Base-by-base conservation (phyloP, 768 basidiomycete species). In the Lentinula boryana region DNA sequence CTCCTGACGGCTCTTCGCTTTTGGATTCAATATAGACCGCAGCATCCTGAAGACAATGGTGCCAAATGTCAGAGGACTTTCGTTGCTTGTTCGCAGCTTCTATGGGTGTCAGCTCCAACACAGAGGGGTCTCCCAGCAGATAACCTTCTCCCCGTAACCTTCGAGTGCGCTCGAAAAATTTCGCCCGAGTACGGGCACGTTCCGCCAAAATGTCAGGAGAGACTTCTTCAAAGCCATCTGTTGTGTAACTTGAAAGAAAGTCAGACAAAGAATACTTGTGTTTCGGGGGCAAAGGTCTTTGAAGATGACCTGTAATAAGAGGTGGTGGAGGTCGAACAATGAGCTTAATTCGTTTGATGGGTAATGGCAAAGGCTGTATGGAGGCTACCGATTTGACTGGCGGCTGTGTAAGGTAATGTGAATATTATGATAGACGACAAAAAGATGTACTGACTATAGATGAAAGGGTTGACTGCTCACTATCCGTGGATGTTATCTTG, bases 281-380 rank as follows among this genome's bases (percentile, higher is more conserved):
- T 51, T 75, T 75, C 0, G 85, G 74, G 0, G 74, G 72, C 0
- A 81, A 77, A 1, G 91, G 88, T 10, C 77, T 76, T 68, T 97
- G 94, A 12, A 68, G 69, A 0, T 89, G 93, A 69, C 87, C 82
- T 12, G 91, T 83, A 46, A 85, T 75, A 1, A 74, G 68, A 2
- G 84, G 84, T 1, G 81, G 79, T 6, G 89, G 90, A 12, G 75
- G 76, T 41, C 87, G 81, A 13, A 93, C 87, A 51, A 90, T 80
- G 60, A 89, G 76, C 65, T 80, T 83, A 52, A 91, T 77, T 56
- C 90, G 84, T 68, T 81, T 85, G 60, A 91, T 78, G 33, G 74
- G 73, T n/a, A 71, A 70, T 16, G 71, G 70, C n/a, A 67, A 58
- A 36, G 67, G 32, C 52, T 61, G 62, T 32, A 66, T 16, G 23